Base-by-base conservation (phyloP, 441 rosid species). In the Melastoma candidum region DNA sequence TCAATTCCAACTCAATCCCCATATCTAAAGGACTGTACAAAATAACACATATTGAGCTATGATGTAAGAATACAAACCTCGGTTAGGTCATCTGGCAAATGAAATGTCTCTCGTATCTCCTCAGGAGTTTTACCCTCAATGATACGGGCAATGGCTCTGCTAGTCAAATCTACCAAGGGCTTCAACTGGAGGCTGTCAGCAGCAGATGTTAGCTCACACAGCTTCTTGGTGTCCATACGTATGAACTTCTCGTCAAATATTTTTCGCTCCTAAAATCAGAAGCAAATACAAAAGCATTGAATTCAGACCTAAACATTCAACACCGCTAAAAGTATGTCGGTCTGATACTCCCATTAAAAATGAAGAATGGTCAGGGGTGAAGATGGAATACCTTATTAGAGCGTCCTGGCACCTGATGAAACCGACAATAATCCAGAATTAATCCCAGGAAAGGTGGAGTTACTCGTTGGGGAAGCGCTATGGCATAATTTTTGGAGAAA, bases 121-220 rank as follows among this genome's bases (percentile, higher is more conserved):
- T 74, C 90, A 0, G 86, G 79, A 24, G 84, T 76, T 74, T 83
- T 83, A 51, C 90, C 86, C 66, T 83, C 84, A 60, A 82, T 79
- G 55, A 73, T 75, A 47, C 81, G 68, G 47, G 81, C 81, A 73
- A 82, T 79, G 22, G 83, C 81, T 58, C 80, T 81, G 46, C 88
- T 77, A 12, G 85, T 79, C n/a, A 82, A 77, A 73, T 79, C 88
- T 60, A 82, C 88, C 67, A 82, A 65, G 59, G 85, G 81, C 70
- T 78, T 78, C 51, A 81, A 64, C 48, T 76, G 80, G 47, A 81
- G 84, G 70, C 82, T 78, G 58, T 81, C 79, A 27, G 84, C 87
- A 25, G 85, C 85, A 54, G 88, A 82, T 60, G 79, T 79, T 71
- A 82, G 69, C 48, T 79, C 85, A 11, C 84, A 82, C 52, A 77